These are phyloP conservation scores for Eremochloa ophiuroides DNA, from an alignment of 176 grass and related monocot species.

Conservation along the genomic window DNA sequence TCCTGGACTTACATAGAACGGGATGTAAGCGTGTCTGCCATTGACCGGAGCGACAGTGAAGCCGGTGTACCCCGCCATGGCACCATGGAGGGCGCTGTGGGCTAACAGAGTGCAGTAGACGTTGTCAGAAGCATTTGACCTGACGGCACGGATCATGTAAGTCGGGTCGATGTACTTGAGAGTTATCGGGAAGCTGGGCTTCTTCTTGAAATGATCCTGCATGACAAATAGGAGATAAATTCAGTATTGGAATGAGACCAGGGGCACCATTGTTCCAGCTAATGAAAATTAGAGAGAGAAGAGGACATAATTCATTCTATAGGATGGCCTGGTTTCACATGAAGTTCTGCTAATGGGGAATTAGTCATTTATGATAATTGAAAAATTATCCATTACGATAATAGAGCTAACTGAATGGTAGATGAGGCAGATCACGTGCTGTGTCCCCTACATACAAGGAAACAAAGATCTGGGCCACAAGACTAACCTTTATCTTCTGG, in stretches of 20 bases:
- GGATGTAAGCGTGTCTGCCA: conserved; percentile 91
- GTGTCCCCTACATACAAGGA: conserved; percentile 31
- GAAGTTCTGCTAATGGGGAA: neutral
- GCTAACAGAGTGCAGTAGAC: conserved; percentile 90
- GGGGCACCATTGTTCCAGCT: neutral
- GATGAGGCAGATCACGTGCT: neutral
- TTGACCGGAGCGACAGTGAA: conserved; percentile 85
- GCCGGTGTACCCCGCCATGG: conserved; percentile 94
- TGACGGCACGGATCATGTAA: conserved; percentile 88
- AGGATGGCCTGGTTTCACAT: too few species aligned
- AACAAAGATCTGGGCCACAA: conserved; percentile 18
- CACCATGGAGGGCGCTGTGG: conserved; percentile 79
- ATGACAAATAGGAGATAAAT: neutral
- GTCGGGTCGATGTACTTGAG: conserved; percentile 94
- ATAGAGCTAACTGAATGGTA: neutral
- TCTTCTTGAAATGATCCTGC: conserved; percentile 82
- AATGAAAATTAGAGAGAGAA: neutral
- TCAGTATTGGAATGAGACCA: conserved; percentile 22
- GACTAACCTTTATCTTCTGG: conserved; percentile 88
- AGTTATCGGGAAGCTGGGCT: conserved; percentile 65
- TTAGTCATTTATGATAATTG: neutral
- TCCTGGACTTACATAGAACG: conserved; percentile 65
- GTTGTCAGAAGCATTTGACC: conserved; percentile 86
- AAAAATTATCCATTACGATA: too few species aligned
- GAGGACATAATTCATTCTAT: too few species aligned